A percentile compares a stretch with the other conserved stretches of the same genome.
phyloP scores from a whole-genome alignment of 2,329 filamentous ascomycete genomes.

The Botryotinia convoluta region DNA sequence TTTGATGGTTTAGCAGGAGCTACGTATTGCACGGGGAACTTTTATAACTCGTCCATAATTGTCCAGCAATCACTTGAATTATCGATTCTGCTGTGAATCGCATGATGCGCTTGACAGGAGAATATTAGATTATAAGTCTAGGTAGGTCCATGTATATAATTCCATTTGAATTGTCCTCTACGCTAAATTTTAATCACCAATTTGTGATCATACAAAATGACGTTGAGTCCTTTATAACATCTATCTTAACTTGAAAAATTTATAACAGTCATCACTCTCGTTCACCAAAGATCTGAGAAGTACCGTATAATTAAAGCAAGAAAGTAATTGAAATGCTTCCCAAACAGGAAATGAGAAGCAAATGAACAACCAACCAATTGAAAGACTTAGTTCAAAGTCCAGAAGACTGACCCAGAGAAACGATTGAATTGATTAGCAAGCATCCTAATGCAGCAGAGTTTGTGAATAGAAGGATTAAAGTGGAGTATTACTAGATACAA shows the following conservation, averaged over 20 bases:
- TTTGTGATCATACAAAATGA: not conserved
- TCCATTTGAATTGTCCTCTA: not conserved
- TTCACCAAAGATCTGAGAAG: fast-evolving
- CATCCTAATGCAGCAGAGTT: not conserved
- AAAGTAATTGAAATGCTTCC: not conserved
- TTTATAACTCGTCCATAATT: not conserved
- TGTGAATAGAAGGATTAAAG: not conserved
- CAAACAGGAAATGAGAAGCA: not conserved
- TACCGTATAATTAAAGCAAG: not conserved
- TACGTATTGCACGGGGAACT: not conserved
- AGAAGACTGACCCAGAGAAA: not conserved
- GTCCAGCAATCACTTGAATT: not conserved
- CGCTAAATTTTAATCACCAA: too few species aligned
- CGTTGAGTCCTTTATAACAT: not conserved
- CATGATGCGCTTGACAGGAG: not conserved
- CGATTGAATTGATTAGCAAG: not conserved
- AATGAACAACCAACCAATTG: not conserved
- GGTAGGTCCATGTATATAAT: not conserved
- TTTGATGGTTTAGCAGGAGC: too few species aligned
- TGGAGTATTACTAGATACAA: not conserved
- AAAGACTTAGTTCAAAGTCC: not conserved
- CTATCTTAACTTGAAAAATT: not conserved
- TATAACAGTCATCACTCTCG: not conserved
- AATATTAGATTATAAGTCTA: not conserved
- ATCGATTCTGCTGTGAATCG: not conserved